Evolutionary conservation across 2,329 filamentous ascomycete genomes (phyloP), one percentile per base, ranked within the genome.

Genomic region (Curvularia sp.): DNA sequence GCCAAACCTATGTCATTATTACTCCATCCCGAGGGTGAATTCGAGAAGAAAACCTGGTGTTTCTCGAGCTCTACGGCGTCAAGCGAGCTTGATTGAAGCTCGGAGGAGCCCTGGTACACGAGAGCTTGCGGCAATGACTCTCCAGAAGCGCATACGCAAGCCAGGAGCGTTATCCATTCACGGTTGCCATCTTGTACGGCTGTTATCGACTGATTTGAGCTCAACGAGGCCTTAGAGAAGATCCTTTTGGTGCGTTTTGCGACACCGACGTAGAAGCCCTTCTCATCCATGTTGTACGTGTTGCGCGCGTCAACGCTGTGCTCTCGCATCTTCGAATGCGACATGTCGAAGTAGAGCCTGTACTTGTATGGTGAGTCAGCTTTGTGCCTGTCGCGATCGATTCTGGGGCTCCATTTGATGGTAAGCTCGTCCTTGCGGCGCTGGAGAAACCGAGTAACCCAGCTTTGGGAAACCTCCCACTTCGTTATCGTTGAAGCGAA

Each of bases 381-480:
- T 3, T 15, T n/a, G 15, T 36, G 6, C 3, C 34, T 8, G 5
- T 36, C 9, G 10, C 9, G 9, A 34, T 34, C 9, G 3, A 34
- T 34, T 3, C 9, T 27, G 7, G 25, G 3, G 25, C 25, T 27
- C 30, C 30, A 34, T 34, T 34, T 8, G 10, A 34, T 34, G 10
- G 32, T 15, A 34, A 34, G 32, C 32, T 34, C 32, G 13, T 6
- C 10, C 3, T 5, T 3, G 15, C n/a, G 34, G 2, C 34, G 13
- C 4, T 36, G 10, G 3, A 36, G 10, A n/a, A n/a, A 36, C 9
- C 34, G 18, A 10, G 39, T 23, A 23, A 42, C 18, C 39, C 39
- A 42, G 39, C 18, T 59, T 23, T 59, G 41, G 34, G 47, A 53
- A 21, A 56, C 55, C 18, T 8, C 23, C 30, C 57, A 5, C 48